Base-by-base conservation (phyloP, 164 flowering plant genomes). In the Brasenia schreberi region DNA sequence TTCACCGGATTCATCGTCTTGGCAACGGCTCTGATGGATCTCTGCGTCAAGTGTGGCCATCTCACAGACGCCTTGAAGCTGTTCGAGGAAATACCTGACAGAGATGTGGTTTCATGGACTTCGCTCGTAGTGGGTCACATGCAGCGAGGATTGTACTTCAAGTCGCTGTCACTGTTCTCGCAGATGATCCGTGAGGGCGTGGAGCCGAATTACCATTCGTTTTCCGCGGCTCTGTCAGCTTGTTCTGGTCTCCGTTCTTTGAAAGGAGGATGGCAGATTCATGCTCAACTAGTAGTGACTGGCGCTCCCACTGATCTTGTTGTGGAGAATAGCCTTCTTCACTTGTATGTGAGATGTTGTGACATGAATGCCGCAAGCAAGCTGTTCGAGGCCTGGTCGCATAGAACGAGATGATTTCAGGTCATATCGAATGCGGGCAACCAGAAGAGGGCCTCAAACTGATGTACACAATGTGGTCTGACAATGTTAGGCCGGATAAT, bases 341-440 rank as follows among this genome's bases (percentile, higher is more conserved):
- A 64, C 19, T 59, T 70, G 70, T 74, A 74, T 33, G 66, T 33
- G 5, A 64, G 58, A 27, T 70, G 70, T 59, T 53, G 56, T 42
- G n/a, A 23, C 19, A 5, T 66, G 27, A 2, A 6, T 18, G 7
- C 27, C 59, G 68, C 69, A n/a, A 56, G 63, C 11, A 63, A 19
- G 42, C 44, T 73, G 16, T 10, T 1, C 63, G 49, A 52, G 65
- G 62, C 39, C 64, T 33, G 43, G 67, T 70, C 42, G 52, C 73
- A 18, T 70, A 68, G 76, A 74, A 74, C 43, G 76, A 69, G 39
- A 65, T 74, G 76, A 74, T 70, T 18, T 70, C 70, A 14, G 68
- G 68, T 12, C 64, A 65, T 64, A 18, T 70, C 33, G 67, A 59
- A 4, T 59, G 58, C 23, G 76, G 56, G 33, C 63, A 61, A 49